Conservation (phyloP, 495 filamentous ascomycete species). For the Aspergillus sparsus region DNA sequence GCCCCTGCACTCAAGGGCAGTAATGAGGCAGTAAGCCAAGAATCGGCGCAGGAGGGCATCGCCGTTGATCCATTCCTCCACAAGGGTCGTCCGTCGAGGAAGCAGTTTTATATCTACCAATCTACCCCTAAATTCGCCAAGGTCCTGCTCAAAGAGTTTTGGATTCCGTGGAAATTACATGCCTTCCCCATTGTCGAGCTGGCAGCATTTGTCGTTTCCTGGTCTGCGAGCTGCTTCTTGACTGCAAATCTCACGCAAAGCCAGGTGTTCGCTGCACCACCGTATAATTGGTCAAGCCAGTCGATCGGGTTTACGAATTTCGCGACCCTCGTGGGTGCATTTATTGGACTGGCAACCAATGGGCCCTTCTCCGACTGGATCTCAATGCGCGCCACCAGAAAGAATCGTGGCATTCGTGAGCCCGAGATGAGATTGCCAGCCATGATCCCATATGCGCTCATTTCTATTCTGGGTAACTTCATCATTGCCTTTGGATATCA, state of each 20-base stretch:
- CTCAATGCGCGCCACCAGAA: conserved; percentile 48
- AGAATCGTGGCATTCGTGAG: conserved; percentile 61
- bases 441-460: conserved; percentile 56
- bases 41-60: too few relatives aligned
- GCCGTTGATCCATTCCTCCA: too few relatives aligned
- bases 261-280: conserved; percentile 52
- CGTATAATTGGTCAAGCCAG: conserved; percentile 49
- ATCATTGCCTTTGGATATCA: conserved; percentile 57
- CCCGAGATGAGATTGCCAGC: conserved; percentile 66
- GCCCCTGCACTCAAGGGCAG: background rate
- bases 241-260: conserved; percentile 59
- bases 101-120: conserved; percentile 50
- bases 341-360: conserved; percentile 49
- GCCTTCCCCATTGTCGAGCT: conserved; percentile 60
- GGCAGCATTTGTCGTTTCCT: conserved; percentile 49
- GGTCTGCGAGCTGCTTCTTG: conserved; percentile 52
- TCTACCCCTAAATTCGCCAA: conserved; percentile 17
- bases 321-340: conserved; percentile 45
- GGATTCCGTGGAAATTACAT: conserved; percentile 43
- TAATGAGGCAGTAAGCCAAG: too few relatives aligned
- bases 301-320: conserved; percentile 46
- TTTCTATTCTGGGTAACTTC: conserved; percentile 57
- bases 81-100: conserved; percentile 15
- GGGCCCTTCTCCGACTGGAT: conserved; percentile 57
- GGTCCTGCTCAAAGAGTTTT: conserved; percentile 39